Evolutionary conservation across 1,139 yeast species (phyloP).

Genomic region (Yamadazyma buinensis): DNA sequence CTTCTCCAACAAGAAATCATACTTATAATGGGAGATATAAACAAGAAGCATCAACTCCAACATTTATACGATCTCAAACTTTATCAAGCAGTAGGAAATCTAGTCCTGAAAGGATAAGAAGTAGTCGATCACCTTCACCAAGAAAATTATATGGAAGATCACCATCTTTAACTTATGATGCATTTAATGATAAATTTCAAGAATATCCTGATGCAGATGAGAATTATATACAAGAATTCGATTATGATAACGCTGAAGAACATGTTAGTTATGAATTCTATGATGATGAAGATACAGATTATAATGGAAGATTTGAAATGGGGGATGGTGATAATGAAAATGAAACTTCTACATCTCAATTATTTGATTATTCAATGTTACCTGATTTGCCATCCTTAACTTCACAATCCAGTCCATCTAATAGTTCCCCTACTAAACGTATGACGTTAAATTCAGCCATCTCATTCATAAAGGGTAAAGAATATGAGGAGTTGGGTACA

Average conservation of each 20-base stretch:
- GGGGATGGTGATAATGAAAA: conserved; percentile 7
- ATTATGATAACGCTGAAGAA: background rate
- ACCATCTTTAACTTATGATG: conserved; percentile 20
- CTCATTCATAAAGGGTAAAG: conserved; percentile 16
- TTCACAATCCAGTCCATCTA: background rate
- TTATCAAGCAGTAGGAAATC: conserved; percentile 8
- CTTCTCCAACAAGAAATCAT: conserved; percentile 8
- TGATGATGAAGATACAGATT: conserved; percentile 4
- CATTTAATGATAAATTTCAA: conserved; percentile 16
- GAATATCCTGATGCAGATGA: conserved; percentile 18
- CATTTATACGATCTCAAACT: conserved; percentile 10
- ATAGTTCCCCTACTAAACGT: conserved; percentile 16
- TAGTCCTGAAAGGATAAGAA: conserved; percentile 2
- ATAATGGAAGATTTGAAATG: no score
- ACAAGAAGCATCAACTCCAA: background rate
- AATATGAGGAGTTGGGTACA: conserved; percentile 6
- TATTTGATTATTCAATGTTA: conserved; percentile 38
- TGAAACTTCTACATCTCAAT: conserved; percentile 24
- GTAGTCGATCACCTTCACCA: conserved; percentile 33
- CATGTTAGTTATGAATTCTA: conserved; percentile 1
- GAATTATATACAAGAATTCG: conserved; percentile 1
- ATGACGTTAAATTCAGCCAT: conserved; percentile 19
- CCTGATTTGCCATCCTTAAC: conserved; percentile 32
- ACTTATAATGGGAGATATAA: conserved; percentile 5
- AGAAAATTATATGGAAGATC: conserved; percentile 18